Evolutionary conservation across 2,329 filamentous ascomycete genomes (phyloP), one percentile per base, ranked within the genome.

Genomic region (Apiospora pterosperma): DNA sequence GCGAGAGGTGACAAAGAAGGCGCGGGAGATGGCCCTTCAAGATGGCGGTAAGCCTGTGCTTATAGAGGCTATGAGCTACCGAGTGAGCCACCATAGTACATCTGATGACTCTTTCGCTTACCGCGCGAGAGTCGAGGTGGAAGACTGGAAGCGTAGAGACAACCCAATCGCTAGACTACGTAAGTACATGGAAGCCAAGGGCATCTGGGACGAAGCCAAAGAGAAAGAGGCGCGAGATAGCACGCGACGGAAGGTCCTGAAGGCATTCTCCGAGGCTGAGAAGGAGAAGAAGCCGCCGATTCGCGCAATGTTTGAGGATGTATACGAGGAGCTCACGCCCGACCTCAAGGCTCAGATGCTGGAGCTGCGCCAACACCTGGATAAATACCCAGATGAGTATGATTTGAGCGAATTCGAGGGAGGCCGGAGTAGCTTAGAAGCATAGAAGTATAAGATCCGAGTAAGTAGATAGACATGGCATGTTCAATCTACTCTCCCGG

Each of bases 61-160:
- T 8, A 90, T 99, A 44, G 96, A 99, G 79, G 93, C 93, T 64
- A 97, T 99, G 92, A 95, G 92, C 28, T 99, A 99, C 79, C 93
- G 96, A n/a, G 94, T 98, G 52, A 95, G 92, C 7, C 93, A 99
- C 76, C 96, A 99, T 80, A 97, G 93, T 78, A 99, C 96, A 0
- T 96, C 92, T 0, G 96, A 99, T 74, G 96, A 99, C 79, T 96
- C 92, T 31, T 99, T 97, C 73, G 96, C 96, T 0, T 99, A 99
- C 80, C 91, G 96, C 10, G 93, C 94, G 1, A 88, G 91, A 31
- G 89, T 97, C 0, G 96, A 99, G 74, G 96, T 99, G 77, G 93
- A 97, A 75, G 92, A 97, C 75, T 97, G 93, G 93, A 97, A 96
- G 77, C 84, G 93, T 0, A 84, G 93, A 14, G 94, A 97, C 74